Percentiles rank a stretch among this genome's conserved stretches.
These are phyloP conservation scores for Nectriaceae sp. DNA, from an alignment of 2,329 filamentous ascomycete genomes.

Conservation along the genomic window DNA sequence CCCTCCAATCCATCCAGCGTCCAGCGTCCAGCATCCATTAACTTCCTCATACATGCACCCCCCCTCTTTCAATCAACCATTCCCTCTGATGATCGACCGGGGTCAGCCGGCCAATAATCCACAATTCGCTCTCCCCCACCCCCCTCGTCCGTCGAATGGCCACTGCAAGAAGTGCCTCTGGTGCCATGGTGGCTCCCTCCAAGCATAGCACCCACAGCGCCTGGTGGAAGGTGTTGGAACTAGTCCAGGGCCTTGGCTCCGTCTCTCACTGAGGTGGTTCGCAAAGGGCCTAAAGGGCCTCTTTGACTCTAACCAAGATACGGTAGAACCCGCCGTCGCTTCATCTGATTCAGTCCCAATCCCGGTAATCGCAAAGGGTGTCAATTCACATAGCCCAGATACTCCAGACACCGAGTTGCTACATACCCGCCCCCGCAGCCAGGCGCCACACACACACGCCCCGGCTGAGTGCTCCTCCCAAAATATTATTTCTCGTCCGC, in stretches of 20 bases:
- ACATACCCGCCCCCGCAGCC: constrained; percentile 31
- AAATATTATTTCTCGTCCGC: constrained; percentile 43
- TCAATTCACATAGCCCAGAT: constrained; percentile 30
- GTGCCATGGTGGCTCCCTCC: background rate
- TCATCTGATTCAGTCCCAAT: constrained; percentile 3
- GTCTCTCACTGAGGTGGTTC: constrained; percentile 19
- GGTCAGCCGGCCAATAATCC: constrained; percentile 21
- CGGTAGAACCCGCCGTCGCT: constrained; percentile 11
- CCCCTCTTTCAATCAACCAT: constrained; percentile 6
- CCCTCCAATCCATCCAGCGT: background rate
- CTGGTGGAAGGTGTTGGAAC: constrained; percentile 32
- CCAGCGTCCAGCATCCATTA: background rate
- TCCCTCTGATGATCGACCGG: constrained; percentile 24
- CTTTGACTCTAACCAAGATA: background rate
- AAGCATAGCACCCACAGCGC: constrained; percentile 17
- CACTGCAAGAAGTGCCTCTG: background rate
- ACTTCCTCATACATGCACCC: constrained; percentile 8
- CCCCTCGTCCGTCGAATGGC: constrained; percentile 22
- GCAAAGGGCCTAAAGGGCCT: constrained; percentile 13
- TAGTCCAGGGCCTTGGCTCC: constrained; percentile 25
- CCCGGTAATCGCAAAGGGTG: constrained; percentile 36
- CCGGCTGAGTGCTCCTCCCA: constrained; percentile 34
- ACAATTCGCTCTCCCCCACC: constrained; percentile 19
- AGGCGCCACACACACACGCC: constrained; percentile 32
- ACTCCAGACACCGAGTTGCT: constrained; percentile 23